Evolutionary conservation across 352 stramenopile genomes (phyloP), one percentile per base, ranked within the genome.

Genomic region (Thraustochytrium sp.): DNA sequence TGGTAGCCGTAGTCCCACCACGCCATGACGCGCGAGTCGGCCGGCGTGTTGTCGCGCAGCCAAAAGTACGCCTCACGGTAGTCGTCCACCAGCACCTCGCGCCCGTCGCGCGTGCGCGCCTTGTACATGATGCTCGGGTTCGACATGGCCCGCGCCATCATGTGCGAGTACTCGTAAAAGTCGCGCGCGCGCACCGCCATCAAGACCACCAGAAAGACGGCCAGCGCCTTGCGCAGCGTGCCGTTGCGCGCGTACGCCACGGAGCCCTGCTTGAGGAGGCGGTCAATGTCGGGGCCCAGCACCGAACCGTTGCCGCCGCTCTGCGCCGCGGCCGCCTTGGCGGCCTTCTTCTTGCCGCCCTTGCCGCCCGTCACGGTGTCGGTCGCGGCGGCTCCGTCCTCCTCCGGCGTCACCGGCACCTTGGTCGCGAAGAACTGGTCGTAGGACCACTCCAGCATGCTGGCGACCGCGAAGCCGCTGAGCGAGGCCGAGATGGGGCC

Each of bases 11-110:
- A 96, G 87, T 96, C 92, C 92, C 92, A 96, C 92, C 92, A 96
- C 68, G 90, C 89, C 87, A 96, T 89, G 74, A 96, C 92, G 21
- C 61, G 64, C 2, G 78, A 89, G 80, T 96, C 88, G 44, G 89
- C 91, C 37, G 91, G 87, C 42, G 93, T 97, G 88, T 97, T 97
- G 87, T 95, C 89, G 40, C 90, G 85, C 37, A 96, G 85, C 92
- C 91, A 96, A 85, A 86, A 93, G 82, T 96, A 96, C 13, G 94
- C 94, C 87, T 99, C 95, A 55, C 96, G 93, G 89, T 98, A 99
- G 88, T 99, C 96, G 86, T 99, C 96, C 51, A 96, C 95, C 80
- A 96, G 94, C 42, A 96, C 89, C 54, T 91, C 90, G 84, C 90
- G 87, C 36, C 93, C 93, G 44, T 91, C 88, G 3, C 88, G 86